Percentiles rank a stretch among this genome's conserved stretches.
Evolutionary conservation across 345 rosid genomes (phyloP).

Genomic region (Boechera stricta): DNA sequence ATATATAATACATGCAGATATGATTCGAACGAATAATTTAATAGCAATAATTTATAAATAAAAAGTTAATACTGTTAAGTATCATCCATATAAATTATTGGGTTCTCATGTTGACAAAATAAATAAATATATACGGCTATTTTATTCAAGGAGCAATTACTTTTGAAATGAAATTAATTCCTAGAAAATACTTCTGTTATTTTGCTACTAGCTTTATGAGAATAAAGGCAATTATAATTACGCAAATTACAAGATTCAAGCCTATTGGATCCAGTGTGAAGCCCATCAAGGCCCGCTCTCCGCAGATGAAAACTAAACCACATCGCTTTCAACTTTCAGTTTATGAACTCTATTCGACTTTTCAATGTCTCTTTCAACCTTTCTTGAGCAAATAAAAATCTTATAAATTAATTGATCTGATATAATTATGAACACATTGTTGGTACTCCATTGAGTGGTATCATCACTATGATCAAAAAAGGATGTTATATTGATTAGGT

Average conservation of each 20-base stretch:
- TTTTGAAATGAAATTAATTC: too few species aligned
- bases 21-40: conserved; percentile 23
- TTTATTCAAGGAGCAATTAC: background rate
- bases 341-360: conserved; percentile 22
- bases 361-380: background rate
- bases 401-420: conserved; percentile 2
- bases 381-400: background rate
- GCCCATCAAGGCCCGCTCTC: conserved; percentile 20
- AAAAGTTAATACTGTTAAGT: background rate
- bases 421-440: conserved; percentile 25
- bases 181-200: background rate
- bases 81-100: background rate
- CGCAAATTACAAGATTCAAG: background rate
- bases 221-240: background rate
- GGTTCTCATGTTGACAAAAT: background rate
- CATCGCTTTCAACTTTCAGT: background rate
- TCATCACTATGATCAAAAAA: conserved; percentile 33
- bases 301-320: background rate
- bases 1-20: background rate
- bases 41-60: background rate
- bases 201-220: background rate
- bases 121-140: background rate
- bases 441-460: conserved; percentile 31
- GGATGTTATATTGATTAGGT: conserved; percentile 26
- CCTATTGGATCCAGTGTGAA: conserved; percentile 15